Evolutionary conservation across 495 filamentous ascomycete species (phyloP).

Genomic region (Penicillium argentinense): DNA sequence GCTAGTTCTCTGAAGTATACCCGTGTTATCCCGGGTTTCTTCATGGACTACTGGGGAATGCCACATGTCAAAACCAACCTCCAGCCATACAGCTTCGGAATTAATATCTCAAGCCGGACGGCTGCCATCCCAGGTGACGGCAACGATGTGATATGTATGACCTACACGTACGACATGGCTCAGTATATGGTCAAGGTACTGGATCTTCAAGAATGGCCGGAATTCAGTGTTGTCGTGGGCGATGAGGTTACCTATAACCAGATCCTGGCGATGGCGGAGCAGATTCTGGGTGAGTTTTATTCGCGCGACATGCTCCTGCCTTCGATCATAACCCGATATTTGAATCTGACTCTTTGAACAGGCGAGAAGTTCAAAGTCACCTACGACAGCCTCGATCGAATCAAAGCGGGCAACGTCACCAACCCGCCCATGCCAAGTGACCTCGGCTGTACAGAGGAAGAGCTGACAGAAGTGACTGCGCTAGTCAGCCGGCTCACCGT

Average conservation of each 20-base stretch:
- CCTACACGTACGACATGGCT: slow-evolving; percentile 53
- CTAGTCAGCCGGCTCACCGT: slow-evolving; percentile 36
- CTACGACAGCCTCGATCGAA: slow-evolving; percentile 49
- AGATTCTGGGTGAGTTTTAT: slow-evolving; percentile 39
- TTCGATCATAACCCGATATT: too few relatives aligned
- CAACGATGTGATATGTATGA: slow-evolving; percentile 47
- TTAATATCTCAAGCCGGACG: slow-evolving; percentile 44
- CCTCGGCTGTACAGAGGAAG: slow-evolving; percentile 21
- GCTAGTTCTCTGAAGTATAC: slow-evolving; percentile 45
- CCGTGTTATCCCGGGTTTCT: slow-evolving; percentile 48
- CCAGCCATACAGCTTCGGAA: slow-evolving; percentile 37
- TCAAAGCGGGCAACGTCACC: slow-evolving; percentile 45
- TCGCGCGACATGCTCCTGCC: too few relatives aligned
- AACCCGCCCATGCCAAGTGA: slow-evolving; percentile 39
- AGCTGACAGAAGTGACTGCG: slow-evolving; percentile 29
- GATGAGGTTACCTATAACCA: slow-evolving; percentile 51
- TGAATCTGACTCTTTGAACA: slow-evolving; percentile 11
- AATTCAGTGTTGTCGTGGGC: slow-evolving; percentile 41
- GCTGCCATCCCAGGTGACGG: slow-evolving; percentile 56
- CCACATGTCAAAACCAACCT: slow-evolving; percentile 44
- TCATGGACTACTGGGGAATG: slow-evolving; percentile 57
- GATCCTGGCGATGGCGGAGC: slow-evolving; percentile 43
- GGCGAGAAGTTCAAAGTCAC: slow-evolving; percentile 50
- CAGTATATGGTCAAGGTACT: slow-evolving; percentile 48
- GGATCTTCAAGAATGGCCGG: slow-evolving; percentile 47